phyloP scores from a whole-genome alignment of 495 filamentous ascomycete genomes.

The Podospora comata region DNA sequence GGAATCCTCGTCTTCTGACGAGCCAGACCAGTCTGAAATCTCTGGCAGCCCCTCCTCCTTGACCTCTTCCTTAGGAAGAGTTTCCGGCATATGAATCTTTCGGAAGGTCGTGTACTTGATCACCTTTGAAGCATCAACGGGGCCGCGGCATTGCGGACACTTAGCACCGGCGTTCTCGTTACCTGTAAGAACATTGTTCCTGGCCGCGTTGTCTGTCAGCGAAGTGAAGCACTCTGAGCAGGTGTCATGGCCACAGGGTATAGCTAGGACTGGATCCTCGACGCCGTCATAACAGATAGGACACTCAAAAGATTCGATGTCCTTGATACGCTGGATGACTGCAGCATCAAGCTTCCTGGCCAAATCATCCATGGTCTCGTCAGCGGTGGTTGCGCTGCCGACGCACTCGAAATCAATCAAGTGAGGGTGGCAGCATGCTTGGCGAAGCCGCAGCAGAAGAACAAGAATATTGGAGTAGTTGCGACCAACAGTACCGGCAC shows the following conservation, averaged over 20 bases:
- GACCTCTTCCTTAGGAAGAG: slow-evolving; percentile 6
- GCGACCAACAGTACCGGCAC: slow-evolving; percentile 64
- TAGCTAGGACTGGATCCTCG: slow-evolving; percentile 71
- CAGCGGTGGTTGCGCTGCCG: slow-evolving; percentile 38
- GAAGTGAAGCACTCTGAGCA: slow-evolving; percentile 77
- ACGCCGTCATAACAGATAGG: slow-evolving; percentile 78
- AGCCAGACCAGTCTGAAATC: slow-evolving; percentile 36
- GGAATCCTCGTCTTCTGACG: slow-evolving; percentile 26
- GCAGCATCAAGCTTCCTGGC: slow-evolving; percentile 59
- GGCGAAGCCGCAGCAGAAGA: slow-evolving; percentile 81
- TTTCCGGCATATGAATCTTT: slow-evolving; percentile 64
- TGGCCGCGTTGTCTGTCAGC: slow-evolving; percentile 56
- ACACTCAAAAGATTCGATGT: slow-evolving; percentile 59
- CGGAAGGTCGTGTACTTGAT: slow-evolving; percentile 74
- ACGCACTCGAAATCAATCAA: slow-evolving; percentile 71
- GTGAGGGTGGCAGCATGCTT: slow-evolving; percentile 90
- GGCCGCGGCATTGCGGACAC: slow-evolving; percentile 74
- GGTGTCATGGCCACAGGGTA: slow-evolving; percentile 81
- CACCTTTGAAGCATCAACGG: slow-evolving; percentile 61
- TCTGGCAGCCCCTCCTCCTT: slow-evolving; percentile 17
- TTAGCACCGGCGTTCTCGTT: slow-evolving; percentile 56
- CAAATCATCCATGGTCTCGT: slow-evolving; percentile 59
- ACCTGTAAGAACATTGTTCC: slow-evolving; percentile 53
- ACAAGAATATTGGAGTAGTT: slow-evolving; percentile 85
- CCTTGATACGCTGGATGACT: slow-evolving; percentile 68